These are phyloP conservation scores for Pythium aquatile DNA, from an alignment of 352 stramenopile genomes.

Conservation along the genomic window DNA sequence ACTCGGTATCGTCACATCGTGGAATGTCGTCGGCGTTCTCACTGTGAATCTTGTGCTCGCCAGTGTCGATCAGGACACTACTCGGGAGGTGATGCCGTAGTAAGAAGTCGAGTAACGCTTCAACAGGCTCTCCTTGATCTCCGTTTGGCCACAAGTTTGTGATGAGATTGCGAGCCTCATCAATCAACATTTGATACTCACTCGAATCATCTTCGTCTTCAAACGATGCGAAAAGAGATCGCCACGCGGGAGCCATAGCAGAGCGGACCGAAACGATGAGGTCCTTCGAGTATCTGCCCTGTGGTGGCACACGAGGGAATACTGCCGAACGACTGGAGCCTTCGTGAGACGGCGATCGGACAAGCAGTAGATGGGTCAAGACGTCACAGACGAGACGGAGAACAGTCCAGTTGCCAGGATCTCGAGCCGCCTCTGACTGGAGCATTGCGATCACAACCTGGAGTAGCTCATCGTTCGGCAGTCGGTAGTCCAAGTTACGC, in stretches of 20 bases:
- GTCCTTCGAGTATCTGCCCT: neutral
- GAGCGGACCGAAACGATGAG: neutral
- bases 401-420: neutral
- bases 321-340: neutral
- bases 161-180: neutral
- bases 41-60: neutral
- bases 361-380: neutral
- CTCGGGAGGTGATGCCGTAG: neutral
- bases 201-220: neutral
- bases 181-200: neutral
- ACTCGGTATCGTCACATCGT: neutral
- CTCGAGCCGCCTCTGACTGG: neutral
- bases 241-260: neutral
- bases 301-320: too few relatives aligned
- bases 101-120: slow-evolving; percentile 1
- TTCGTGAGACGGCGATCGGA: neutral
- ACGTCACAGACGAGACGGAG: neutral
- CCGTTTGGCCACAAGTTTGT: neutral
- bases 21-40: neutral
- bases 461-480: neutral
- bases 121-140: neutral
- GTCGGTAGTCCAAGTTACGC: neutral
- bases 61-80: neutral
- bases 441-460: slow-evolving; percentile 1
- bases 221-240: neutral